Percentiles rank a stretch among this genome's conserved stretches.
Conservation (phyloP, 768 basidiomycete genomes). For the Clavaria fumosa region DNA sequence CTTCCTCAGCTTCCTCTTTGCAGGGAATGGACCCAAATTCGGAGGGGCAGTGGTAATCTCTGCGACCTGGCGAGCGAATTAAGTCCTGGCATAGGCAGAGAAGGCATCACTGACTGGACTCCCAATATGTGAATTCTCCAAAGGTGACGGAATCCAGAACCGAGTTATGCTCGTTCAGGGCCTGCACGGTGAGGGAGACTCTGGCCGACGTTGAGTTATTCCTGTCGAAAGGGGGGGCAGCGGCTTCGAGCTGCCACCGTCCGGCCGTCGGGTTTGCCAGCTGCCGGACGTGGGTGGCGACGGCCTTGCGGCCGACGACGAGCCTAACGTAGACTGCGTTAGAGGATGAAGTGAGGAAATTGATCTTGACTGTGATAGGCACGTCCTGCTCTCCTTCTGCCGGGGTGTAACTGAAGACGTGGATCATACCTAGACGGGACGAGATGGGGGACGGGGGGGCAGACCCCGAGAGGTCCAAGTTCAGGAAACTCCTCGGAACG, state of each 20-base stretch:
- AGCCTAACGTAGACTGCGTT: conserved; percentile 63
- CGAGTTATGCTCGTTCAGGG: conserved; percentile 32
- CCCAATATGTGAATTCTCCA: conserved; percentile 56
- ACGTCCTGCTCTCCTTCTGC: no score
- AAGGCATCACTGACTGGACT: conserved; percentile 22
- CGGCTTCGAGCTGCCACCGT: neutral
- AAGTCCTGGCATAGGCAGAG: neutral
- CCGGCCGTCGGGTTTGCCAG: neutral
- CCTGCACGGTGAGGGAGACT: conserved; percentile 24
- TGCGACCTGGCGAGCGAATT: no score
- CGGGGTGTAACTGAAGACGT: no score
- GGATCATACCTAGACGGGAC: no score
- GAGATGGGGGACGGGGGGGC: no score
- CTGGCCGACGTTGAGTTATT: conserved; percentile 37
- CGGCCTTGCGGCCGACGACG: conserved; percentile 52
- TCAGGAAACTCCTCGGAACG: no score
- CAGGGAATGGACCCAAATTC: neutral
- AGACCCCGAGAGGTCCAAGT: no score
- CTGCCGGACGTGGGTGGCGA: conserved; percentile 30
- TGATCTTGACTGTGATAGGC: no score
- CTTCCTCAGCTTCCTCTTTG: no score
- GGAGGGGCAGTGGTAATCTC: no score
- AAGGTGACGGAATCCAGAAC: conserved; percentile 53
- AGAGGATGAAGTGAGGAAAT: no score
- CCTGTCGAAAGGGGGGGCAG: conserved; percentile 24